Conservation (phyloP, 768 basidiomycete species). For the Termitomyces titanicus region DNA sequence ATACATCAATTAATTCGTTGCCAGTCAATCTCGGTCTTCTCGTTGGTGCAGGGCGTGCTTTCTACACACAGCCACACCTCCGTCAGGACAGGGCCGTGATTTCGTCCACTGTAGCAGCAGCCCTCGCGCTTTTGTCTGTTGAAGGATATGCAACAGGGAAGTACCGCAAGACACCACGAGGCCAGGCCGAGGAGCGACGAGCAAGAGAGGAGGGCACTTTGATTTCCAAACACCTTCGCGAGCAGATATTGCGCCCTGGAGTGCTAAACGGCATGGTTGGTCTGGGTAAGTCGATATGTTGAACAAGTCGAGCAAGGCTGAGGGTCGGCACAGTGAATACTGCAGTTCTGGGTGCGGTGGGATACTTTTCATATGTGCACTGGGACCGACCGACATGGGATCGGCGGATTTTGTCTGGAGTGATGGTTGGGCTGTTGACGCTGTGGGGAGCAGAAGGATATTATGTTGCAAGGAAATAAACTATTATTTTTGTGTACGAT, state of each 20-base stretch:
- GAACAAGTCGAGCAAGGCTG: neutral
- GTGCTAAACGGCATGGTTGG: conserved; percentile 65
- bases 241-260: conserved; percentile 59
- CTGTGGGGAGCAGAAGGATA: conserved; percentile 72
- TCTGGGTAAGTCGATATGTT: conserved; percentile 37
- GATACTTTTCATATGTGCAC: conserved; percentile 60
- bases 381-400: conserved; percentile 70
- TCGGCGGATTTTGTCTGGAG: conserved; percentile 50
- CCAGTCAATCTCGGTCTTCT: conserved; percentile 72
- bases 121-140: conserved; percentile 52
- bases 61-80: conserved; percentile 59
- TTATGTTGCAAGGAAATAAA: conserved; percentile 22
- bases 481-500: conserved; percentile 2
- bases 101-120: conserved; percentile 47
- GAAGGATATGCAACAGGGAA: conserved; percentile 65
- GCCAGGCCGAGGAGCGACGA: conserved; percentile 52
- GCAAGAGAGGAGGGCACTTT: conserved; percentile 54
- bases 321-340: conserved; percentile 46
- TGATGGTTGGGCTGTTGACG: conserved; percentile 54
- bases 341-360: conserved; percentile 56
- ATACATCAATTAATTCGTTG: neutral
- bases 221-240: conserved; percentile 50
- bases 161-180: conserved; percentile 54
- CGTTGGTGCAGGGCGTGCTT: conserved; percentile 55
- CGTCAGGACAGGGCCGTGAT: conserved; percentile 55